Base-by-base conservation (phyloP, 371 early-diverging fungal species). In the Amoeboaphelidium protococcarum region DNA sequence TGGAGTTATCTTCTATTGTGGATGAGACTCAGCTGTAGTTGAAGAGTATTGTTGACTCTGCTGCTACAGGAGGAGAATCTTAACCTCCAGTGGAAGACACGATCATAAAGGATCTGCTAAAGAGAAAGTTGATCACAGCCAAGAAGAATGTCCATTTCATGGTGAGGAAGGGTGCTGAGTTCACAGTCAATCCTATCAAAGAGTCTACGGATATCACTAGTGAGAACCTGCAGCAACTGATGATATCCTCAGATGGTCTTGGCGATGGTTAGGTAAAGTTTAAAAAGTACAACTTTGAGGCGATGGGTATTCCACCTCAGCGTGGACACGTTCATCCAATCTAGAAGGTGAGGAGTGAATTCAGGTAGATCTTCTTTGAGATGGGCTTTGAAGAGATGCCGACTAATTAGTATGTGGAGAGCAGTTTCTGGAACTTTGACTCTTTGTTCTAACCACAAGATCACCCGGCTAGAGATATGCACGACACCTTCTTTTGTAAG, bases 361-460 rank as follows among this genome's bases (percentile, higher is more conserved):
- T 97, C 73, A 77, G 94, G 49, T 80, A 87, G 52, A 94, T 98
- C 58, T 99, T 99, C 72, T 83, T 99, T 63, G 96, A 96, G 63
- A 80, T 97, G 67, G 95, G 87, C 2, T 99, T 99, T 73, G 71
- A 76, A 53, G 99, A 99, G 67, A 99, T 99, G 99, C 82, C 89
- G 27, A 91, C 98, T 49, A 86, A 85, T 72, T 72, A 80, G 62
- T 99, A 80, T 66, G 92, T 94, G 49, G 99, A 98, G 62, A 82
- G 84, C 42, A 87, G 94, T 57, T 99, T 99, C 79, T 99, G 99
- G 98, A 98, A 99, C 70, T 99, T 99, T 63, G 99, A 99, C 63
- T 84, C 95, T 25, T 78, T 99, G 49, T 99, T 95, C 76, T 94
- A 95, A 62, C 98, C 99, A 40, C 99, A 99, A 69, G 86, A 96